A percentile compares a stretch with the other conserved stretches of the same genome.
Evolutionary conservation across 495 filamentous ascomycete species (phyloP).

Genomic region (Aspergillus affinis): DNA sequence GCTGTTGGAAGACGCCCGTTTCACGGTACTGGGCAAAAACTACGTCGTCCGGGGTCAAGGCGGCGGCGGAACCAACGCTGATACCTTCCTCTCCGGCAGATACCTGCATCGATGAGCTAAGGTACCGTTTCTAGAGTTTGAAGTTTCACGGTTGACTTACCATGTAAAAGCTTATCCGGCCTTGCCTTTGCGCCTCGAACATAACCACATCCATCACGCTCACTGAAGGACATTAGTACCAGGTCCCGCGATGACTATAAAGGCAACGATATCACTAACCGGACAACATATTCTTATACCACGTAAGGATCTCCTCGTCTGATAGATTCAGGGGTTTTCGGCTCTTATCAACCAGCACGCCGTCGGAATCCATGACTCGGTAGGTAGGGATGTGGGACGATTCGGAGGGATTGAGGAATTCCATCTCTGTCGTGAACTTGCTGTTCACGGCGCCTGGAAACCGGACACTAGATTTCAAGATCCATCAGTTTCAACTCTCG

Average conservation of each 20-base stretch:
- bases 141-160: conserved; percentile 35
- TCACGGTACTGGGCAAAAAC: conserved; percentile 96
- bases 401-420: conserved; percentile 68
- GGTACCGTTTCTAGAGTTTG: not conserved
- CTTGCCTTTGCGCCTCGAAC: conserved; percentile 83
- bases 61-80: conserved; percentile 80
- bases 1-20: conserved; percentile 83
- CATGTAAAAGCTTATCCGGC: conserved; percentile 95
- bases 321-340: conserved; percentile 60
- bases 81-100: conserved; percentile 96
- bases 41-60: conserved; percentile 78
- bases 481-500: conserved; percentile 8
- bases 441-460: conserved; percentile 96
- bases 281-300: conserved; percentile 68
- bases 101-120: conserved; percentile 44
- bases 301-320: conserved; percentile 64
- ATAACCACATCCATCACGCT: conserved; percentile 93
- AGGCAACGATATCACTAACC: conserved; percentile 36
- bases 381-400: conserved; percentile 78
- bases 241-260: conserved; percentile 7
- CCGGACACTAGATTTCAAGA: conserved; percentile 55
- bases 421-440: conserved; percentile 78
- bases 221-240: conserved; percentile 41
- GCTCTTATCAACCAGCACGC: conserved; percentile 69
- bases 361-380: conserved; percentile 81